Evolutionary conservation across 768 basidiomycete genomes (phyloP).

Genomic region (Mycena leptocephala): DNA sequence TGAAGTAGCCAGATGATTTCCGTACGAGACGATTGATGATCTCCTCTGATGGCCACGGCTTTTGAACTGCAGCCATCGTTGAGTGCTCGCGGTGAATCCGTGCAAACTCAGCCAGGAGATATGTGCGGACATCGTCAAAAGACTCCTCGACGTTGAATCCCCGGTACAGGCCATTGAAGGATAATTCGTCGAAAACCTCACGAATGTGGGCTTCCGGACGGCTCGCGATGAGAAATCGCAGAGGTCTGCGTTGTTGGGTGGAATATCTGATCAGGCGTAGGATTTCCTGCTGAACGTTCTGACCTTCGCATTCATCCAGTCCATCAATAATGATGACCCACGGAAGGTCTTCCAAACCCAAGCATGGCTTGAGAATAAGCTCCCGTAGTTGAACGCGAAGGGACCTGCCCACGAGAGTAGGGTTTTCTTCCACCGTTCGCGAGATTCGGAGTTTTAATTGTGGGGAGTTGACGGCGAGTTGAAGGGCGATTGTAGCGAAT

Average conservation of each 20-base stretch:
- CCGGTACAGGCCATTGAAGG: not conserved
- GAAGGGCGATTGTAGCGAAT: not conserved
- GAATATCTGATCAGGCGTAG: not conserved
- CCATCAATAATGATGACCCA: not conserved
- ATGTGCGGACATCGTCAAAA: too few relatives aligned
- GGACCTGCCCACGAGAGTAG: not conserved
- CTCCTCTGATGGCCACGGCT: too few relatives aligned
- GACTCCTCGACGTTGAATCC: too few relatives aligned
- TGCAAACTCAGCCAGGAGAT: too few relatives aligned
- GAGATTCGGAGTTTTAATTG: not conserved
- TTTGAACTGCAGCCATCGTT: too few relatives aligned
- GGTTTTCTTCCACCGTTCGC: not conserved
- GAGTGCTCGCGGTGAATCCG: too few relatives aligned
- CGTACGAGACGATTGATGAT: too few relatives aligned
- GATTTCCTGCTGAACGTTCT: not conserved
- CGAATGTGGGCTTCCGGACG: not conserved
- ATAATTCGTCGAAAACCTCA: not conserved
- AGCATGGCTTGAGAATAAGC: not conserved
- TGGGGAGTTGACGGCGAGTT: not conserved
- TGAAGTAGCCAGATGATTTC: too few relatives aligned
- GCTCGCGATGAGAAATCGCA: not conserved
- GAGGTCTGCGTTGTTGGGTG: not conserved
- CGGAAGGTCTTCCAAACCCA: too few relatives aligned
- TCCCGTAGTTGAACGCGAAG: not conserved
- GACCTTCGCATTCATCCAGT: not conserved